Evolutionary conservation across 345 rosid species (phyloP).

Genomic region (Rhizophora apiculata): DNA sequence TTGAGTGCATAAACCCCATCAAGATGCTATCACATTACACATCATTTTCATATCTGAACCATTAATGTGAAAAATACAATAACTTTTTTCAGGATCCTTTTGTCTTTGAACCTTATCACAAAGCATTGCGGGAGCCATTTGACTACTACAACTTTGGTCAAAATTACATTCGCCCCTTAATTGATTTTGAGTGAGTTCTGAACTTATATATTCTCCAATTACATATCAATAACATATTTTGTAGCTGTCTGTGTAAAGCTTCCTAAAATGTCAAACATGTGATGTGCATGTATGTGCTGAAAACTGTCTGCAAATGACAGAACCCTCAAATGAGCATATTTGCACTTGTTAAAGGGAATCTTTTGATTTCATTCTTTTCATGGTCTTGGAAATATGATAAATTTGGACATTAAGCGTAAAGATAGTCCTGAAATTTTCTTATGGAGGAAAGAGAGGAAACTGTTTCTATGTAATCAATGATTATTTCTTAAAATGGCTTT

Average conservation of each 20-base stretch:
- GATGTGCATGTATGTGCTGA: neutral
- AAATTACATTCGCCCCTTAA: slow-evolving; percentile 77
- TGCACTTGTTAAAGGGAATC: no score
- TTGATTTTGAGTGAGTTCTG: slow-evolving; percentile 73
- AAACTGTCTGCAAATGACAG: no score
- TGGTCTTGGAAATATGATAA: no score
- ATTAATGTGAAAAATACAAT: slow-evolving; percentile 24
- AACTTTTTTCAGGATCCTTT: slow-evolving; percentile 63
- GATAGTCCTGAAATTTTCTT: no score
- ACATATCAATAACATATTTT: slow-evolving; percentile 2
- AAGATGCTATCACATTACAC: slow-evolving; percentile 14
- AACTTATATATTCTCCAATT: slow-evolving; percentile 3
- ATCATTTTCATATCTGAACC: slow-evolving; percentile 15
- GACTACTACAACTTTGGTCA: slow-evolving; percentile 95
- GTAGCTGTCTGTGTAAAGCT: neutral
- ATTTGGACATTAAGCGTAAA: no score
- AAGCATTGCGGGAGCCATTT: slow-evolving; percentile 84
- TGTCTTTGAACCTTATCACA: slow-evolving; percentile 73
- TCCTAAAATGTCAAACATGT: slow-evolving; percentile 3
- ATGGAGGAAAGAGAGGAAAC: no score
- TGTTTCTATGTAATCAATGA: no score
- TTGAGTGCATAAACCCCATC: slow-evolving; percentile 2
- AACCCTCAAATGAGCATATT: no score
- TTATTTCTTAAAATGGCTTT: no score
- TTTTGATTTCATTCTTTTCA: no score